phyloP scores from a whole-genome alignment of 2,329 filamentous ascomycete species.

The Tympanopsis confertula region DNA sequence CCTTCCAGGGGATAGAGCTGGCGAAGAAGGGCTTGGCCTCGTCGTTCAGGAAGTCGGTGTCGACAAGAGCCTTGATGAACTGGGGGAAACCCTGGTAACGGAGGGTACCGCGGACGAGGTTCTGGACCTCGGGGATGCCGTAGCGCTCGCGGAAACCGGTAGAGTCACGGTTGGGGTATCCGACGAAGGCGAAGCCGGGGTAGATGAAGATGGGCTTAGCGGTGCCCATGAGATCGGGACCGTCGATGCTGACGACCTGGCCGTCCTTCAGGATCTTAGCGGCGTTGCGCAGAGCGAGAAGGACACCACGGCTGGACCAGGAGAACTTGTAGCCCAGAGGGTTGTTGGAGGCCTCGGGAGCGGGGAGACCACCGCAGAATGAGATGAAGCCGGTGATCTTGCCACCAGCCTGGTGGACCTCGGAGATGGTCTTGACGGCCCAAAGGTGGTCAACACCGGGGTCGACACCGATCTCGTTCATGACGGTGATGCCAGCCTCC shows the following conservation, averaged over 20 bases:
- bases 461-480: constrained; percentile 83
- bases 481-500: constrained; percentile 86
- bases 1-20: constrained; percentile 65
- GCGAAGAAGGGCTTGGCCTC: constrained; percentile 54
- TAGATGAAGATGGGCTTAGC: constrained; percentile 89
- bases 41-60: constrained; percentile 79
- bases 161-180: constrained; percentile 86
- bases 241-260: constrained; percentile 54
- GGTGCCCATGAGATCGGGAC: constrained; percentile 66
- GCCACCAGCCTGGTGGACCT: constrained; percentile 78
- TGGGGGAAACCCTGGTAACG: constrained; percentile 84
- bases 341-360: constrained; percentile 69
- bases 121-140: constrained; percentile 82
- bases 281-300: constrained; percentile 77
- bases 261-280: constrained; percentile 75
- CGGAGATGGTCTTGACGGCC: constrained; percentile 76
- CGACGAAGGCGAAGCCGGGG: constrained; percentile 78
- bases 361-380: constrained; percentile 73
- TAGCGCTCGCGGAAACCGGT: constrained; percentile 82
- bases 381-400: constrained; percentile 73
- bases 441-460: constrained; percentile 61
- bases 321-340: constrained; percentile 91
- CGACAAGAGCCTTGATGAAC: constrained; percentile 76
- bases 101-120: constrained; percentile 72
- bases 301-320: constrained; percentile 68